A percentile compares a stretch with the other conserved stretches of the same genome.
phyloP scores from a whole-genome alignment of 202 grass and related monocot species.

The Elaeis oleifera region DNA sequence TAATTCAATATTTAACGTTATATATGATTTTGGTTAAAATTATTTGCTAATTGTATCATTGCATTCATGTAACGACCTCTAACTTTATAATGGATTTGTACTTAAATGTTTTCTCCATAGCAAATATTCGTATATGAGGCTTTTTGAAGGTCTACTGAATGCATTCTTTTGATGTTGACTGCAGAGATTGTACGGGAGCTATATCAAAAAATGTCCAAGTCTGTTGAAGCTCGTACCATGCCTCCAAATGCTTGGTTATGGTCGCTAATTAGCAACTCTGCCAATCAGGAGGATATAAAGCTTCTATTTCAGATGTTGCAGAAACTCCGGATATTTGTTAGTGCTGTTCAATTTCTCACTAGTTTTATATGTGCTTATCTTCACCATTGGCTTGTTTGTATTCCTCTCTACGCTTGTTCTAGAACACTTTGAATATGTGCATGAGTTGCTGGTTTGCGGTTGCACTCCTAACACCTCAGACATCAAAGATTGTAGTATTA shows the following conservation, averaged over 20 bases:
- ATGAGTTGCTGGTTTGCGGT: neutral
- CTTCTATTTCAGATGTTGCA: conserved; percentile 75
- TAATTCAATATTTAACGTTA: no score
- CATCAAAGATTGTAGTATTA: no score
- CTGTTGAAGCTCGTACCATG: conserved; percentile 77
- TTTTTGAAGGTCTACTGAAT: conserved; percentile 6
- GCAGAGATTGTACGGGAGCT: conserved; percentile 72
- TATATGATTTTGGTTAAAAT: no score
- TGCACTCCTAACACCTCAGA: no score
- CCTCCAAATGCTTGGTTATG: conserved; percentile 92
- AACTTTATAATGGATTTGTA: no score
- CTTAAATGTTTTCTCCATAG: neutral
- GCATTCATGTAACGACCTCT: no score
- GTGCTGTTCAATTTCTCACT: conserved; percentile 15
- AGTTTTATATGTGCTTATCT: conserved; percentile 6
- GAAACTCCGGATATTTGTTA: conserved; percentile 87
- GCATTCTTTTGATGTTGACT: conserved; percentile 7
- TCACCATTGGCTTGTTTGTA: neutral
- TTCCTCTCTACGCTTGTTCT: no score
- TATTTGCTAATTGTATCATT: no score
- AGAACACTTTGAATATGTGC: neutral
- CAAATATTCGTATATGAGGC: neutral
- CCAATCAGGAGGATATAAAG: conserved; percentile 75
- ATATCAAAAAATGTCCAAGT: conserved; percentile 83
- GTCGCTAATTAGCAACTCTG: conserved; percentile 80